Evolutionary conservation across 2,329 filamentous ascomycete genomes (phyloP), one percentile per base, ranked within the genome.

Genomic region (Didymella pinodella): DNA sequence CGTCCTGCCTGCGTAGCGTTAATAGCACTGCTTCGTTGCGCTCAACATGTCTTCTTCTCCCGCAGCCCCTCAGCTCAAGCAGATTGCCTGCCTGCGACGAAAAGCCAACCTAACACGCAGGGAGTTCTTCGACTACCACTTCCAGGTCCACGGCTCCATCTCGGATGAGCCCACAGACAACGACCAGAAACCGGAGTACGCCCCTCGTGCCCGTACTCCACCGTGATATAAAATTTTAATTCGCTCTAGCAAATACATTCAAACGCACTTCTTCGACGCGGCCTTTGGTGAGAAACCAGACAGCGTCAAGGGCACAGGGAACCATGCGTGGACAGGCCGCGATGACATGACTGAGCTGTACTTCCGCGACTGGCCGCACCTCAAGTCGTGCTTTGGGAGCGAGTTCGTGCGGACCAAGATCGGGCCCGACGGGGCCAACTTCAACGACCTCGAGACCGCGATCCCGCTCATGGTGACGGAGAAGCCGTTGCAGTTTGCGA

Each of bases 101-200:
- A 54, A 40, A 26, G 20, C 51, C 8, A 48, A 54, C 29, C 16
- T 54, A 7, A 54, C 51, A 18, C 51, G 51, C 26, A 54, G 48
- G n/a, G 43, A 54, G 20, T 41, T 54, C 51, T 48, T 54, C 18
- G 51, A 54, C 41, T 48, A 54, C 31, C 51, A 54, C 43, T 54
- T 54, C 14, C 44, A 31, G 10, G 44, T 48, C 16, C 51, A 54
- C 29, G 51, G 51, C 5, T 36, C 29, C 1, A 47, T 54, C 7
- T 48, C 51, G 7, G 51, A 54, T 25, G 34, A 29, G 10, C 51
- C 51, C 2, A 2, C 34, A 4, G 20, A 41, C 8, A 3, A 4
- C 18, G 44, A 48, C 29, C 44, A 48, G 2, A 55, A 55, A 26
- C 43, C 43, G 43, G 26, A 31, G 43, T 46, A 28, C 12, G 26